Evolutionary conservation across 176 grass and related monocot genomes (phyloP).

Genomic region (Carex kokanica): DNA sequence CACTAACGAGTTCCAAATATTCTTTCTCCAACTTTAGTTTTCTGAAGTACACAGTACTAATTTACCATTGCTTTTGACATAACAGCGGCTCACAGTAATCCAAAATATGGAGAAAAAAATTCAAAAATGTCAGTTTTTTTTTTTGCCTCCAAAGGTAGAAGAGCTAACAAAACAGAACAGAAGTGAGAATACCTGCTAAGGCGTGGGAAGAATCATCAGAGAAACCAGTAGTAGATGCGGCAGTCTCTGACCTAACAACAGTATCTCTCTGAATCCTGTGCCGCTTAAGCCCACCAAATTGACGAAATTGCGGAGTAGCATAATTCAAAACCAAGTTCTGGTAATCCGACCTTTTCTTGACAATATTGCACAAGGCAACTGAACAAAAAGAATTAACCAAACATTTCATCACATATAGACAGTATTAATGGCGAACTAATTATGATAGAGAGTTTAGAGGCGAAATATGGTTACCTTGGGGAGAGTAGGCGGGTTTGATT

Average conservation of each 20-base stretch:
- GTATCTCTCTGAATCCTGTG: constrained; percentile 7
- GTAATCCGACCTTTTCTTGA: constrained; percentile 6
- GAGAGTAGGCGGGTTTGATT: not conserved
- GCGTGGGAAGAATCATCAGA: constrained; percentile 7
- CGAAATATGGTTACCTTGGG: not conserved
- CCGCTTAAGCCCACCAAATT: constrained; percentile 1
- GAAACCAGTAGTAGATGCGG: constrained; percentile 13
- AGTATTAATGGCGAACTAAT: not conserved
- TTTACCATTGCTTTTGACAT: not conserved
- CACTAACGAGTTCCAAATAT: not conserved
- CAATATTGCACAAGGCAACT: not conserved
- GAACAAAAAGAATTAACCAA: not conserved
- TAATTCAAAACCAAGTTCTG: constrained; percentile 3
- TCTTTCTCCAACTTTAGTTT: not conserved
- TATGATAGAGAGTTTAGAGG: not conserved
- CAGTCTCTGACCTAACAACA: constrained; percentile 38
- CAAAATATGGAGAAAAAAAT: not conserved
- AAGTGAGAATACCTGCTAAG: constrained; percentile 27
- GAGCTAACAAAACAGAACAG: not conserved
- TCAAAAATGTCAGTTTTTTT: not conserved
- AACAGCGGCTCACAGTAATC: not conserved
- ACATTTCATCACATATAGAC: not conserved
- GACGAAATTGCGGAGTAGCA: constrained; percentile 1
- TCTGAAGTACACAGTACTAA: not conserved
- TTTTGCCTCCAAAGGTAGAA: not conserved